Evolutionary conservation across 192 early-diverging fungal genomes (phyloP), one percentile per base, ranked within the genome.

Genomic region (Entomortierella parvispora): DNA sequence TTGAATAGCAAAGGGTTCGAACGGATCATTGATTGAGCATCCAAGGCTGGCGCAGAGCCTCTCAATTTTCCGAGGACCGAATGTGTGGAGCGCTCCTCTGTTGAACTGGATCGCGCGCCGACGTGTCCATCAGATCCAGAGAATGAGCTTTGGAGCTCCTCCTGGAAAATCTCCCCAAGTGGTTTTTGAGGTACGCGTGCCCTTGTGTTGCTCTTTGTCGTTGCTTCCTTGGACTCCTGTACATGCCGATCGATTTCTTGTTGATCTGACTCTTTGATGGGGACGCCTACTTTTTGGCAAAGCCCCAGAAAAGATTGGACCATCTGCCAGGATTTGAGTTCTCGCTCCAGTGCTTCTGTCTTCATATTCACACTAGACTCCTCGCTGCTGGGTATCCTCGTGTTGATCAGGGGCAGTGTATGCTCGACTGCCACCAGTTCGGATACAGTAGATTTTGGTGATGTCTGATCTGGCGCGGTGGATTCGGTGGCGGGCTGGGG

Each of bases 1-100:
- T 89, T 88, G 85, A 90, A 92, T 69, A 90, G 87, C 58, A 84
- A 71, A 47, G 89, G 89, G 80, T 91, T 89, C 65, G 90, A 88
- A 58, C 86, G 76, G 74, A 92, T 90, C 83, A 86, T 88, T 50
- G 90, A 7, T 18, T 68, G 43, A 10, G 74, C 66, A 33, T 68
- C 65, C 59, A 68, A 10, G 28, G 37, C 43, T 4, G 74, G 53
- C 9, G 56, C 47, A 14, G 28, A 25, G 14, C 74, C 74, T 29
- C 74, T 65, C n/a, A 64, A 68, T 54, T 77, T 77, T 12, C 61
- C 65, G 2, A 68, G 49, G 15, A n/a, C n/a, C 58, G 61, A 12
- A 52, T 40, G n/a, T 32, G 26, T 15, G 51, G 58, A 20, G 58
- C 43, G 50, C 23, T 31, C 14, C 10, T 43, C 4, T 40, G 34